These are phyloP conservation scores for Nothomitra cinnamomea DNA, from an alignment of 2,329 filamentous ascomycete species.

Conservation along the genomic window DNA sequence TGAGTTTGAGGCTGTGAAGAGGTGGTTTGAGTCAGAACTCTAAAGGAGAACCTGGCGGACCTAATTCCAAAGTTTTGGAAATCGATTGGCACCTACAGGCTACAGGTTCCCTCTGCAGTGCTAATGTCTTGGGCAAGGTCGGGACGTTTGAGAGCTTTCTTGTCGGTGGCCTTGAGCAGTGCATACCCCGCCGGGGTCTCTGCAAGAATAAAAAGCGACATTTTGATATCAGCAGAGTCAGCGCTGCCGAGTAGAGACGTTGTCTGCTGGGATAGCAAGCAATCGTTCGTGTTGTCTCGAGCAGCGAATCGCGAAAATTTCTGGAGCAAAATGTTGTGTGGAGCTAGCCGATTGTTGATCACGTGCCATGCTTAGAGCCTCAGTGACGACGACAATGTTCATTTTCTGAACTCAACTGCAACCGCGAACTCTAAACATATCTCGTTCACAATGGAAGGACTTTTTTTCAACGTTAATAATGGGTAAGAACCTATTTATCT, in stretches of 20 bases:
- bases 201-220: slow-evolving; percentile 84
- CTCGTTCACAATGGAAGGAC: slow-evolving; percentile 55
- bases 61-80: no score
- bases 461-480: slow-evolving; percentile 88
- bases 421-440: background rate
- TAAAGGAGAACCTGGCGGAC: background rate
- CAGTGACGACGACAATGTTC: no score
- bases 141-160: slow-evolving; percentile 87
- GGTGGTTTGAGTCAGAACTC: background rate
- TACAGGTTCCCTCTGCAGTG: slow-evolving; percentile 69
- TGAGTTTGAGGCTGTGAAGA: slow-evolving; percentile 61
- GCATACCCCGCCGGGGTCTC: slow-evolving; percentile 96
- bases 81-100: slow-evolving; percentile 45
- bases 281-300: background rate
- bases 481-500: slow-evolving; percentile 40
- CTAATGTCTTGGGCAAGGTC: slow-evolving; percentile 58
- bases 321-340: background rate
- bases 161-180: slow-evolving; percentile 95
- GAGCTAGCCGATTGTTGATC: background rate
- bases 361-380: no score
- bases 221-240: slow-evolving; percentile 25
- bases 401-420: no score
- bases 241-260: no score
- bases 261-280: no score
- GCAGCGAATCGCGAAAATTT: background rate